A percentile compares a stretch with the other conserved stretches of the same genome.
Conservation (phyloP, 1,284 basidiomycete genomes). For the Filobasidium uniguttulatum region DNA sequence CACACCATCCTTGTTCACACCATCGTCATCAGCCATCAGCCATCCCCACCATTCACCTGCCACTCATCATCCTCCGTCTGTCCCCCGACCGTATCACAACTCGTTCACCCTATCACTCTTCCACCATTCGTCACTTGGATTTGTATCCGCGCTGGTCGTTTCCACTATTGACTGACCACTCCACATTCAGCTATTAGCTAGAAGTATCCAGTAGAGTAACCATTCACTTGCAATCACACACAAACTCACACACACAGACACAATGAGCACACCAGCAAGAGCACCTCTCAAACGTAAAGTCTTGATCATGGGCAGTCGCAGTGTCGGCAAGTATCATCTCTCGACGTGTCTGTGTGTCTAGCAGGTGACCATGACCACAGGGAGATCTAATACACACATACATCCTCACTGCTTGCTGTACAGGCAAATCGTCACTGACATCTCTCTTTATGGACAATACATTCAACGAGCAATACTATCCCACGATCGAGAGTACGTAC, state of each 20-base stretch:
- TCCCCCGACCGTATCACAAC: too few species aligned
- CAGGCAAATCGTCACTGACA: constrained; percentile 68
- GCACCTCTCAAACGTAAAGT: constrained; percentile 56
- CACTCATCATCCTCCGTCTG: not conserved
- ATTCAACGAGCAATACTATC: constrained; percentile 74
- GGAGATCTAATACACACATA: not conserved
- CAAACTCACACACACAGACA: not conserved
- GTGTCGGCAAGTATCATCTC: constrained; percentile 49
- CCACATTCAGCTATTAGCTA: too few species aligned
- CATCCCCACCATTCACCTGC: not conserved
- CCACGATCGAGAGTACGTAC: constrained; percentile 84
- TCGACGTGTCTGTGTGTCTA: not conserved
- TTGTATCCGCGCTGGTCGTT: too few species aligned
- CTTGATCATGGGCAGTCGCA: constrained; percentile 63
- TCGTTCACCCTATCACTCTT: too few species aligned
- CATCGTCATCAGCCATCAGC: too few species aligned
- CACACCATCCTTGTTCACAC: too few species aligned
- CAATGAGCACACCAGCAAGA: not conserved
- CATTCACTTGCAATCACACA: too few species aligned
- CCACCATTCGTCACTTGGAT: too few species aligned
- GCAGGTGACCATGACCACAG: not conserved
- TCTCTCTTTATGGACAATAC: constrained; percentile 55
- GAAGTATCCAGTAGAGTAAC: too few species aligned
- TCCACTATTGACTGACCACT: too few species aligned
- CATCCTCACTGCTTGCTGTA: not conserved